Percentiles rank a stretch among this genome's conserved stretches.
Conservation (phyloP, 2,329 filamentous ascomycete species). For the Fusarium proliferatum region DNA sequence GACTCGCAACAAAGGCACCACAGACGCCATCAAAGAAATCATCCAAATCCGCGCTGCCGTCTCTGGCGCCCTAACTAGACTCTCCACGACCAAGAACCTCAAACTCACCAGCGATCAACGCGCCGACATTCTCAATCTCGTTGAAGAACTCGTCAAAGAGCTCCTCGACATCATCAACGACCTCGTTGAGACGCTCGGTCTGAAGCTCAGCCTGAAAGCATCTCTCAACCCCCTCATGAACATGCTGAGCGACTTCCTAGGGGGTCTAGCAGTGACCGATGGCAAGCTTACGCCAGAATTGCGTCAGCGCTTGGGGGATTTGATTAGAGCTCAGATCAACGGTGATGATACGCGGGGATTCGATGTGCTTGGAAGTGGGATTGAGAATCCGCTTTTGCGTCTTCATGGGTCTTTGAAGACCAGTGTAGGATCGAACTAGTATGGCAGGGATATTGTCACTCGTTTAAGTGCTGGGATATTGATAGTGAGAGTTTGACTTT, state of each 20-base stretch:
- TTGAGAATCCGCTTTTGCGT: constrained; percentile 8
- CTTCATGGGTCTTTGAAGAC: background rate
- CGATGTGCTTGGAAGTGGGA: background rate
- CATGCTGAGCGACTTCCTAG: background rate
- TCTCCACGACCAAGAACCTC: constrained; percentile 9
- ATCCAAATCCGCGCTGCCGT: background rate
- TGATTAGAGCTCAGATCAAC: background rate
- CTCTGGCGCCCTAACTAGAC: background rate
- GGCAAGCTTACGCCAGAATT: background rate
- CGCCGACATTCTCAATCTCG: background rate
- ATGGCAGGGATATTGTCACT: background rate
- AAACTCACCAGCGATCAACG: background rate
- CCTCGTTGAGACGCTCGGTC: background rate
- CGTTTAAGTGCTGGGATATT: background rate
- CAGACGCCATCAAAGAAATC: background rate
- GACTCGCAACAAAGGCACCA: background rate
- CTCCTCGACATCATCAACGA: background rate
- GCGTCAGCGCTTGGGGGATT: background rate
- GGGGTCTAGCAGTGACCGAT: background rate
- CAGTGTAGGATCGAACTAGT: background rate
- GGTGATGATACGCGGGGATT: background rate
- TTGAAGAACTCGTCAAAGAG: background rate
- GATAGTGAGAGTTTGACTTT: background rate
- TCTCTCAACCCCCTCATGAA: constrained; percentile 16
- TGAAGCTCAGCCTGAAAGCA: background rate